Percentiles rank a stretch among this genome's conserved stretches.
phyloP scores from a whole-genome alignment of 192 early-diverging fungal species.

The Lobulomyces angularis region DNA sequence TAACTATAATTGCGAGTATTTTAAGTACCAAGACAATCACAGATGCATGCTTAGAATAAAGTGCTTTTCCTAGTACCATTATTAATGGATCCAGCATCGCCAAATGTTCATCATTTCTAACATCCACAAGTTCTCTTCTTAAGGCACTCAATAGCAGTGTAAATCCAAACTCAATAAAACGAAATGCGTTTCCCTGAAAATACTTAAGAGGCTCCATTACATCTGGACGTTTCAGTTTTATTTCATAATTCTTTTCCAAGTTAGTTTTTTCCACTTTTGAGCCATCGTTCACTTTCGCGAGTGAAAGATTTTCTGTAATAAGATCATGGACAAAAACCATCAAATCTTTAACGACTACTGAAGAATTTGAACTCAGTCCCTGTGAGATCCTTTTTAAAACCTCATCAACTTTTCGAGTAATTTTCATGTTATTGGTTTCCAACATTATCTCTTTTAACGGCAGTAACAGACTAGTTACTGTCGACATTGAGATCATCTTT shows the following conservation, averaged over 20 bases:
- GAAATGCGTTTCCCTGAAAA: conserved; percentile 71
- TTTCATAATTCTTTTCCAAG: conserved; percentile 50
- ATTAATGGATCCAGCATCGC: conserved; percentile 72
- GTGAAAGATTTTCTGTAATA: conserved; percentile 71
- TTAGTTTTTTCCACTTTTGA: conserved; percentile 36
- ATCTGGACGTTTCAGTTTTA: conserved; percentile 55
- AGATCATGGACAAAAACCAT: conserved; percentile 75
- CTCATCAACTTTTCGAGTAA: conserved; percentile 65
- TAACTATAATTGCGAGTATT: conserved; percentile 60
- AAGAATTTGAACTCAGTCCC: conserved; percentile 67
- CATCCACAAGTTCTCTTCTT: conserved; percentile 30
- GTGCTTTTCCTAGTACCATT: conserved; percentile 58
- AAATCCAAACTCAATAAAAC: conserved; percentile 90
- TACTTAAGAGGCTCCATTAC: conserved; percentile 52
- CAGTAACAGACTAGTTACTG: conserved; percentile 56
- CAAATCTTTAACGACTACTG: conserved; percentile 50
- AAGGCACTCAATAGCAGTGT: conserved; percentile 65
- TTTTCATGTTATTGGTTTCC: conserved; percentile 67
- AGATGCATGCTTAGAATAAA: conserved; percentile 69
- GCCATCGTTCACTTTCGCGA: conserved; percentile 45
- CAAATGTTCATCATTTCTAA: conserved; percentile 42
- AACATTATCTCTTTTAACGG: conserved; percentile 80
- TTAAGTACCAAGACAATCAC: conserved; percentile 57
- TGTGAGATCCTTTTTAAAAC: conserved; percentile 59
- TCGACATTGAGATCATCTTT: conserved; percentile 51